These are phyloP conservation scores for Saturnispora zaruensis DNA, from an alignment of 805 yeast genomes.

Conservation along the genomic window DNA sequence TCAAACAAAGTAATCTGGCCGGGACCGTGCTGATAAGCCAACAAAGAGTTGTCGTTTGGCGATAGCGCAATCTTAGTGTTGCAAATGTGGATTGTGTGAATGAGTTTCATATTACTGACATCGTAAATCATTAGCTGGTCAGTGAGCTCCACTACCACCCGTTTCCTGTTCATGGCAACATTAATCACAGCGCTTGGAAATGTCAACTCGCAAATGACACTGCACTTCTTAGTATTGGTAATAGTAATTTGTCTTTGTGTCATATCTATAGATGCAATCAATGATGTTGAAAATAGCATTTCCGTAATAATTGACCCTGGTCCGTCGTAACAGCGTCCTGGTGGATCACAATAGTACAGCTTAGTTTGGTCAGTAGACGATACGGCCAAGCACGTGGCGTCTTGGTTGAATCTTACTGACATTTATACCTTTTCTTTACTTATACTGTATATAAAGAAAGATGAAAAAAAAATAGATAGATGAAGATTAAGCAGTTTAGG, in stretches of 20 bases:
- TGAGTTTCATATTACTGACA: conserved; percentile 76
- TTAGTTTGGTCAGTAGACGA: conserved; percentile 58
- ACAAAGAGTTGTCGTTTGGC: conserved; percentile 39
- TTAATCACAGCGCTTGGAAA: conserved; percentile 70
- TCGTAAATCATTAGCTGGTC: conserved; percentile 87
- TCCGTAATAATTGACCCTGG: conserved; percentile 55
- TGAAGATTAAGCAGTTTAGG: neutral
- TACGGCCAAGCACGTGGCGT: conserved; percentile 69
- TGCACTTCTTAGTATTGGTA: conserved; percentile 70
- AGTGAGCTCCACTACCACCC: conserved; percentile 67
- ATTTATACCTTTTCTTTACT: neutral
- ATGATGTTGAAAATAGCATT: conserved; percentile 84
- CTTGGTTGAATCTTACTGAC: conserved; percentile 63
- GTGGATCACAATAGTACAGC: conserved; percentile 83
- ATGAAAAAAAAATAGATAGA: neutral
- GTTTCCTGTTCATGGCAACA: conserved; percentile 71
- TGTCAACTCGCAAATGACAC: conserved; percentile 76
- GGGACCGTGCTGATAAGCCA: conserved; percentile 48
- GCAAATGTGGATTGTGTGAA: conserved; percentile 53
- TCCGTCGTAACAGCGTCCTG: conserved; percentile 57
- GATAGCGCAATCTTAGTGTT: conserved; percentile 31
- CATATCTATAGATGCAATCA: conserved; percentile 63
- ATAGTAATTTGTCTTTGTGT: conserved; percentile 79
- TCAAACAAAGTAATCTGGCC: conserved; percentile 80
- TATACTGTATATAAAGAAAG: neutral